These are phyloP conservation scores for Cyclostephanos tholiformis DNA, from an alignment of 108 stramenopile species.

Conservation along the genomic window DNA sequence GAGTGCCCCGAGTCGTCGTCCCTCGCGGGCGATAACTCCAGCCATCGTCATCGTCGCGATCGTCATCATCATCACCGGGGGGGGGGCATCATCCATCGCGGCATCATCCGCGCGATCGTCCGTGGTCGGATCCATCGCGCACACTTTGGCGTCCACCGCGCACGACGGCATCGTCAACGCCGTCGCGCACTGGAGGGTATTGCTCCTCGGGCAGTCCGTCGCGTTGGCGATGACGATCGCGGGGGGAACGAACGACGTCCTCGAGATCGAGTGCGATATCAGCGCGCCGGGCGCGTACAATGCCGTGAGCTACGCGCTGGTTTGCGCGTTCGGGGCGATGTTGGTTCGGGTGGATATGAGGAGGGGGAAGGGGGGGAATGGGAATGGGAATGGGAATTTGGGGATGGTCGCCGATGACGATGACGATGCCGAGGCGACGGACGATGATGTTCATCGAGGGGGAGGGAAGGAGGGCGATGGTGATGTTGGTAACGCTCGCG, in stretches of 20 bases:
- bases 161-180: slow-evolving; percentile 39
- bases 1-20: background rate
- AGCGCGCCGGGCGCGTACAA: slow-evolving; percentile 68
- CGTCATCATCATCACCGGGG: no score
- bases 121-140: slow-evolving; percentile 22
- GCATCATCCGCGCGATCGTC: no score
- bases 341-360: slow-evolving; percentile 15
- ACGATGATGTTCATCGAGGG: no score
- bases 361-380: slow-evolving; percentile 11
- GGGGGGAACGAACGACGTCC: slow-evolving; percentile 32
- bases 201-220: slow-evolving; percentile 37
- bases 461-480: no score
- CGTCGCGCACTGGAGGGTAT: slow-evolving; percentile 45
- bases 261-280: slow-evolving; percentile 52
- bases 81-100: no score
- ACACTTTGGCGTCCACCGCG: slow-evolving; percentile 33
- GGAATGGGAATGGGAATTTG: background rate
- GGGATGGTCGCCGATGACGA: background rate
- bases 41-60: no score
- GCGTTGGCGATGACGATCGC: slow-evolving; percentile 34
- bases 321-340: slow-evolving; percentile 38
- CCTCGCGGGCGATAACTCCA: background rate
- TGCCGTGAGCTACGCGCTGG: slow-evolving; percentile 47
- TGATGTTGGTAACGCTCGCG: no score
- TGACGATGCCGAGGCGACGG: no score